A percentile compares a stretch with the other conserved stretches of the same genome.
These are phyloP conservation scores for Adiantum capillusveneris DNA, from an alignment of 75 land plant genomes.

Conservation along the genomic window DNA sequence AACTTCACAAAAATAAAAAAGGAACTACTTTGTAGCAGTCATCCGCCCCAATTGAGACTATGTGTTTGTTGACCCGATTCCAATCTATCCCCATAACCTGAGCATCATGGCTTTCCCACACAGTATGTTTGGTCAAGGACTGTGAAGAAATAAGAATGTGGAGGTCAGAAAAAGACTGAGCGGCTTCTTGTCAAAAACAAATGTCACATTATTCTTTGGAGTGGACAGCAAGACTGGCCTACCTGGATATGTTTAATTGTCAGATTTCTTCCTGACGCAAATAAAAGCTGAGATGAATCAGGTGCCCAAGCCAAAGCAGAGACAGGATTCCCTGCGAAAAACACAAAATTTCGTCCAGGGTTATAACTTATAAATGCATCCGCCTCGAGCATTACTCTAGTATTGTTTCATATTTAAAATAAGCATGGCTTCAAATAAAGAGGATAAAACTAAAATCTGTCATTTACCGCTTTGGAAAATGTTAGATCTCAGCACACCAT, in stretches of 20 bases:
- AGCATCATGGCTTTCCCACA: conserved; percentile 33
- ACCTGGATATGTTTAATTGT: conserved; percentile 29
- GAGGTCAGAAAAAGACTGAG: neutral
- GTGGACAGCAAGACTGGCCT: neutral
- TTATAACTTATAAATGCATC: too few species aligned
- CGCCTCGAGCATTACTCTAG: too few species aligned
- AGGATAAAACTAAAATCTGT: too few species aligned
- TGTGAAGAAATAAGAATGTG: conserved; percentile 9
- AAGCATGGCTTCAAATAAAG: too few species aligned
- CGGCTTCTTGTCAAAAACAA: too few species aligned
- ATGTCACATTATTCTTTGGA: neutral
- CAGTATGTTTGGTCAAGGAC: conserved; percentile 19
- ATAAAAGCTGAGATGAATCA: conserved; percentile 27
- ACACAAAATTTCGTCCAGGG: too few species aligned
- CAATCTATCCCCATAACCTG: conserved; percentile 27
- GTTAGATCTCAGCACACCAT: conserved; percentile 29
- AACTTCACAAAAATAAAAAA: neutral
- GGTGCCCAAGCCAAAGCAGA: conserved; percentile 37
- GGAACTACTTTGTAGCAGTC: conserved; percentile 25
- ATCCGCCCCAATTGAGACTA: conserved; percentile 30
- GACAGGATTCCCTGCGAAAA: conserved; percentile 18
- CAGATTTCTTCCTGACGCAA: conserved; percentile 11
- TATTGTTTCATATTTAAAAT: too few species aligned
- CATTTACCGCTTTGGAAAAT: conserved; percentile 24
- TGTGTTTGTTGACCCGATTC: conserved; percentile 20